A percentile compares a stretch with the other conserved stretches of the same genome.
Conservation (phyloP, 1,139 yeast genomes). For the Pichia sp. region DNA sequence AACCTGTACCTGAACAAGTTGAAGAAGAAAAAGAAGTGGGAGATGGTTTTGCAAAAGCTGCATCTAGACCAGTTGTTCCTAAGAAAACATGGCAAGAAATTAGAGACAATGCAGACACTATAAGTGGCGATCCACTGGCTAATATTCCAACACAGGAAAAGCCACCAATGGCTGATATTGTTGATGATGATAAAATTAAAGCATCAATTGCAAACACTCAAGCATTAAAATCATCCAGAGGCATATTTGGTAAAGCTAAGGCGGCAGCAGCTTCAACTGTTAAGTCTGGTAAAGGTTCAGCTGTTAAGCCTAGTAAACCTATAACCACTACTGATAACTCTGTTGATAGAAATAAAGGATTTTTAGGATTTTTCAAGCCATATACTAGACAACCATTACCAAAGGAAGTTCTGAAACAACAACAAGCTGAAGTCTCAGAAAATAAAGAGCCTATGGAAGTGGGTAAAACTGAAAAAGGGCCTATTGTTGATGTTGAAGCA, state of each 20-base stretch:
- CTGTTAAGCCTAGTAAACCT: neutral
- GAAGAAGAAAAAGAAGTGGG: constrained; percentile 17
- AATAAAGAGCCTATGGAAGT: neutral
- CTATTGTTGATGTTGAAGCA: constrained; percentile 2
- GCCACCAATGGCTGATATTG: constrained; percentile 25
- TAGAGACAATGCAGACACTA: constrained; percentile 11
- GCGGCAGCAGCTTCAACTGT: constrained; percentile 1
- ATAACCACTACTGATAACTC: constrained; percentile 9
- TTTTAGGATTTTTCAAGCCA: constrained; percentile 10
- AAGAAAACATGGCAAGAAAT: constrained; percentile 25
- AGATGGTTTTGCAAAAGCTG: constrained; percentile 16
- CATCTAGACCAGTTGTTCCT: constrained; percentile 14
- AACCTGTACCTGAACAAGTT: constrained; percentile 22
- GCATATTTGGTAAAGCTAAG: neutral
- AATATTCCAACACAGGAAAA: constrained; percentile 23
- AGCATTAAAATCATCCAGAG: neutral
- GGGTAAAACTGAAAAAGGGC: constrained; percentile 8
- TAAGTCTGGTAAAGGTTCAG: neutral
- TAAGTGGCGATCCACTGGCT: constrained; percentile 22
- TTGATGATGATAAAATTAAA: constrained; percentile 1
- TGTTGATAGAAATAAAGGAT: constrained; percentile 7
- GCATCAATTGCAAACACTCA: neutral
- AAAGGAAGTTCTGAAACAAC: constrained; percentile 1
- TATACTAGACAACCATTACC: neutral
- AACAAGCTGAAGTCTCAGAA: neutral